These are phyloP conservation scores for Fonsecaea pedrosoi DNA, from an alignment of 2,329 filamentous ascomycete species.

Conservation along the genomic window DNA sequence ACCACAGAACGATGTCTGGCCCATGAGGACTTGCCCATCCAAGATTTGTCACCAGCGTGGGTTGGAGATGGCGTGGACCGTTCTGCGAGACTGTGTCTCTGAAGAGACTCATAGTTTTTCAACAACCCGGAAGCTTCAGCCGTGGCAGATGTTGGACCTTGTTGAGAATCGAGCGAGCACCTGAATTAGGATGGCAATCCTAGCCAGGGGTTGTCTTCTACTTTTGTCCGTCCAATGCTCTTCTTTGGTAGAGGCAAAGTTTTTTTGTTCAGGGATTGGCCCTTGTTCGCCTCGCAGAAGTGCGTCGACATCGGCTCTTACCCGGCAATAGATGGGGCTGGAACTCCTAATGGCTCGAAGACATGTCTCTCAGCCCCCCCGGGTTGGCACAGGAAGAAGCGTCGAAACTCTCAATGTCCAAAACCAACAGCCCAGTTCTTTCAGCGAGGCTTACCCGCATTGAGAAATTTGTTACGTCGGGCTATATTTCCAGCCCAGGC, in stretches of 20 bases:
- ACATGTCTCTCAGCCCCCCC: slow-evolving; percentile 2
- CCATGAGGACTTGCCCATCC: background rate
- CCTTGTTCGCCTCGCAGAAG: background rate
- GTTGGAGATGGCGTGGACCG: background rate
- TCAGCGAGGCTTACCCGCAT: background rate
- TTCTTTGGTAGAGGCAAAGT: background rate
- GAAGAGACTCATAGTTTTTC: background rate
- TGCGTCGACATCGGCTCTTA: background rate
- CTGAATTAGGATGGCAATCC: background rate
- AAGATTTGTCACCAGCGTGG: background rate
- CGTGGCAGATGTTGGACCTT: background rate
- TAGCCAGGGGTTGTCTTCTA: background rate
- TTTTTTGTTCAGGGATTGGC: slow-evolving; percentile 1
- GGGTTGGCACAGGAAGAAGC: slow-evolving; percentile 1
- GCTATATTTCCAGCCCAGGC: background rate
- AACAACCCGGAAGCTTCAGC: background rate
- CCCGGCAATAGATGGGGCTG: background rate
- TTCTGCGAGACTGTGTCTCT: background rate
- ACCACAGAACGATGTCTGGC: background rate
- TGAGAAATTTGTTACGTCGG: background rate
- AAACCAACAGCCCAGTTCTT: background rate
- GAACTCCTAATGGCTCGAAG: background rate
- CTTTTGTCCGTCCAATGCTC: background rate
- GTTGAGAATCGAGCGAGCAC: background rate
- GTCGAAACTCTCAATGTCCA: background rate